phyloP scores from a whole-genome alignment of 331 rosid genomes.

The Acacia pycnantha region DNA sequence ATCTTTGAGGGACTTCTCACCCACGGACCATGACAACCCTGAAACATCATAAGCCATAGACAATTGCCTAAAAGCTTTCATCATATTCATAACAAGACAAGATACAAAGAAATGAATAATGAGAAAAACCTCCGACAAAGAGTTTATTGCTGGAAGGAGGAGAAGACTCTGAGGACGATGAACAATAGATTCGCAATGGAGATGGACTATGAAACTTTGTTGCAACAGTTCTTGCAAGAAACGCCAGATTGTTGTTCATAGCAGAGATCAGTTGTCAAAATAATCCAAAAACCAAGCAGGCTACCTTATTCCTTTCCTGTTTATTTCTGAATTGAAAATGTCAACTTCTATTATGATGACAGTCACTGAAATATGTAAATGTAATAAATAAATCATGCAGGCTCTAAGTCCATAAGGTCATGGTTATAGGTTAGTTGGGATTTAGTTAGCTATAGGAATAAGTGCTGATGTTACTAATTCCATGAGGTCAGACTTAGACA shows the following conservation, averaged over 20 bases:
- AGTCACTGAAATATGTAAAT: background rate
- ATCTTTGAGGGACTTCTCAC: slow-evolving; percentile 72
- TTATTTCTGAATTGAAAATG: background rate
- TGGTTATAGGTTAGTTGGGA: no score
- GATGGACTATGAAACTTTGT: slow-evolving; percentile 25
- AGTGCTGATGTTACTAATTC: no score
- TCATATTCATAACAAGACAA: background rate
- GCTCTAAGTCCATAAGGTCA: no score
- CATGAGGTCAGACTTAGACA: no score
- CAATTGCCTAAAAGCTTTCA: background rate
- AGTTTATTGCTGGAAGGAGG: slow-evolving; percentile 54
- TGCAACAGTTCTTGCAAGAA: slow-evolving; percentile 20
- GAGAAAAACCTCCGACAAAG: slow-evolving; percentile 69
- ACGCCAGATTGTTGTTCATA: slow-evolving; percentile 17
- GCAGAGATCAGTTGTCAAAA: background rate
- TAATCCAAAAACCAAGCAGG: background rate
- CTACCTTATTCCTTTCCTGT: background rate
- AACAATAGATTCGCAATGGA: slow-evolving; percentile 41
- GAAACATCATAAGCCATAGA: slow-evolving; percentile 30
- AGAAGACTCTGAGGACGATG: slow-evolving; percentile 34
- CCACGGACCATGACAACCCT: slow-evolving; percentile 90
- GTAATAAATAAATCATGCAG: no score
- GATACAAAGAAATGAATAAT: background rate
- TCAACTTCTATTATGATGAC: background rate
- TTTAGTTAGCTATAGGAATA: no score